These are phyloP conservation scores for Exobasidium rhododendri DNA, from an alignment of 1,284 basidiomycete genomes.

Conservation along the genomic window DNA sequence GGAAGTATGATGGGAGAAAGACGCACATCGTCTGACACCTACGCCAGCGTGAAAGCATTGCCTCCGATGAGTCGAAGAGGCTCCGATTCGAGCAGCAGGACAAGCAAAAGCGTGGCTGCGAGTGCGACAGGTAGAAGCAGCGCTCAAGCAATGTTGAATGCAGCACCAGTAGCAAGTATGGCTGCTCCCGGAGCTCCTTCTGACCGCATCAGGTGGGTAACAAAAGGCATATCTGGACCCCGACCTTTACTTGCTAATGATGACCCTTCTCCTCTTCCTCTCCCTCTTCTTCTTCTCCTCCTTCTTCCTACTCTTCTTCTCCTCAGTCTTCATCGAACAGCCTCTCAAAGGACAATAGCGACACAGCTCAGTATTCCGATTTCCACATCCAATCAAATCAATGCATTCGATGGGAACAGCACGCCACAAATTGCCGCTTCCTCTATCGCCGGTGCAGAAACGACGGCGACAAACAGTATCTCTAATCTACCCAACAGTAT, in stretches of 20 bases:
- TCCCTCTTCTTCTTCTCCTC: too few relatives aligned
- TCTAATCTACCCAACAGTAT: not conserved
- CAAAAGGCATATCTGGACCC: not conserved
- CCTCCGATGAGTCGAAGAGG: conserved; percentile 50
- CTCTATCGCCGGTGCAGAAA: not conserved
- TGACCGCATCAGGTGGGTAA: conserved; percentile 20
- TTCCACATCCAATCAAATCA: conserved; percentile 21
- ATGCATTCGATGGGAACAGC: not conserved
- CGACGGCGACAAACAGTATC: not conserved
- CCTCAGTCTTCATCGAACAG: conserved; percentile 43
- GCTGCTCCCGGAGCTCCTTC: conserved; percentile 18
- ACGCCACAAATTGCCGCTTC: not conserved
- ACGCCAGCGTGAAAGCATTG: conserved; percentile 43
- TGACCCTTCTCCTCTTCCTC: conserved; percentile 23
- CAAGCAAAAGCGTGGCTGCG: conserved; percentile 30
- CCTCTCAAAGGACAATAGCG: conserved; percentile 43
- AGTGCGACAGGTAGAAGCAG: conserved; percentile 39
- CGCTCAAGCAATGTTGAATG: conserved; percentile 32
- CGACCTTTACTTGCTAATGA: conserved; percentile 10
- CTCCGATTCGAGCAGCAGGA: conserved; percentile 38
- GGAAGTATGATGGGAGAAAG: conserved; percentile 45
- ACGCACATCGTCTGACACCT: conserved; percentile 42
- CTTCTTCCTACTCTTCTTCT: conserved; percentile 22
- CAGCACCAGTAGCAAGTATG: not conserved
- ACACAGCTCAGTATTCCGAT: conserved; percentile 44